Evolutionary conservation across 257 asterid genomes (phyloP).

Genomic region (Ophiorrhiza pumila): DNA sequence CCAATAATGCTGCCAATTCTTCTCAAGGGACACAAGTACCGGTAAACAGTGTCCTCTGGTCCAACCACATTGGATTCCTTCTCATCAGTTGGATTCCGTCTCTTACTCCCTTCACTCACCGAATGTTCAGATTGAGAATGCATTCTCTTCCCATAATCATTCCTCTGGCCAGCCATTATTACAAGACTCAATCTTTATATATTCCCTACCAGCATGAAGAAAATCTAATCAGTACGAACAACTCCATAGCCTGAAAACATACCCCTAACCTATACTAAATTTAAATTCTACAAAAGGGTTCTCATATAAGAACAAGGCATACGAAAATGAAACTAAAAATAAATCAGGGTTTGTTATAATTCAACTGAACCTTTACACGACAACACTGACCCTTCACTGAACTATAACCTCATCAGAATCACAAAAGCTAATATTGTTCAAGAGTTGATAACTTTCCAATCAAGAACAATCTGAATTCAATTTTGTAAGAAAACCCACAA

Average conservation of each 20-base stretch:
- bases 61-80: conserved; percentile 62
- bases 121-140: conserved; percentile 43
- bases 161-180: conserved; percentile 65
- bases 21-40: conserved; percentile 70
- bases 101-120: conserved; percentile 50
- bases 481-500: conserved; percentile 9
- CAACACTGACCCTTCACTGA: not conserved
- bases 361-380: not conserved
- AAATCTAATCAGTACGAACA: not conserved
- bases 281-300: not conserved
- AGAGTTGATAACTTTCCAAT: conserved; percentile 10
- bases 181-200: not conserved
- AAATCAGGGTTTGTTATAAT: not conserved
- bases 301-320: too few relatives aligned
- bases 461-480: not conserved
- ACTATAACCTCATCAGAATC: not conserved
- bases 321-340: not conserved
- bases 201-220: not conserved
- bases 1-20: conserved; percentile 90
- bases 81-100: conserved; percentile 56
- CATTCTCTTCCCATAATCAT: conserved; percentile 55
- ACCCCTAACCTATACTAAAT: not conserved
- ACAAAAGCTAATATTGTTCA: not conserved
- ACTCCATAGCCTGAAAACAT: not conserved
- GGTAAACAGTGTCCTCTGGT: conserved; percentile 67